Evolutionary conservation across 352 stramenopile species (phyloP).

Genomic region (Saprolegnia parasitica): DNA sequence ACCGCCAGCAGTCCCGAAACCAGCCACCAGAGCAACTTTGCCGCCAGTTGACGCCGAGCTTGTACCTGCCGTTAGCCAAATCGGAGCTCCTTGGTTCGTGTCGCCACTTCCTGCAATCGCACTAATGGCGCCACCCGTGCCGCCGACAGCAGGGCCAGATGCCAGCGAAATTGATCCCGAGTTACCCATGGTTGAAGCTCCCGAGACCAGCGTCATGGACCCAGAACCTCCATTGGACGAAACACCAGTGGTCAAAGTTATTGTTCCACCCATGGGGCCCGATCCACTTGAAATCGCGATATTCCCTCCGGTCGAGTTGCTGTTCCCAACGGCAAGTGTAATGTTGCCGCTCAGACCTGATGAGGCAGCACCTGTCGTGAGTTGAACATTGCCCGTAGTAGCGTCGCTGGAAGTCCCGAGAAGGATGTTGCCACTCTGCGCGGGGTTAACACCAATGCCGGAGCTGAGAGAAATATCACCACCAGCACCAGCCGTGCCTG

Average conservation of each 20-base stretch:
- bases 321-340: background rate
- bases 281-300: conserved; percentile 1
- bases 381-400: conserved; percentile 22
- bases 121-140: background rate
- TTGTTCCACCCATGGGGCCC: conserved; percentile 2
- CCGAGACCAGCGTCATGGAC: background rate
- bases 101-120: background rate
- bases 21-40: conserved; percentile 37
- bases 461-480: conserved; percentile 1
- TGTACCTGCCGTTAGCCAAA: conserved; percentile 30
- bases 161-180: too few relatives aligned
- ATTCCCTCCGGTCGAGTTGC: conserved; percentile 2
- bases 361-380: background rate
- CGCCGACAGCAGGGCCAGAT: background rate
- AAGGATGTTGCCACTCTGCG: background rate
- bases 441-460: background rate
- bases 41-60: conserved; percentile 41
- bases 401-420: background rate
- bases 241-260: conserved; percentile 4
- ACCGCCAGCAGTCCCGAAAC: conserved; percentile 24
- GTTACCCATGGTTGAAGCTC: background rate
- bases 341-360: conserved; percentile 19
- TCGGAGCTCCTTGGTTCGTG: conserved; percentile 1
- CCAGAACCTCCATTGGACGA: background rate
- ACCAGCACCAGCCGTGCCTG: conserved; percentile 20